Base-by-base conservation (phyloP, 345 rosid species). In the Kernera saxatilis region DNA sequence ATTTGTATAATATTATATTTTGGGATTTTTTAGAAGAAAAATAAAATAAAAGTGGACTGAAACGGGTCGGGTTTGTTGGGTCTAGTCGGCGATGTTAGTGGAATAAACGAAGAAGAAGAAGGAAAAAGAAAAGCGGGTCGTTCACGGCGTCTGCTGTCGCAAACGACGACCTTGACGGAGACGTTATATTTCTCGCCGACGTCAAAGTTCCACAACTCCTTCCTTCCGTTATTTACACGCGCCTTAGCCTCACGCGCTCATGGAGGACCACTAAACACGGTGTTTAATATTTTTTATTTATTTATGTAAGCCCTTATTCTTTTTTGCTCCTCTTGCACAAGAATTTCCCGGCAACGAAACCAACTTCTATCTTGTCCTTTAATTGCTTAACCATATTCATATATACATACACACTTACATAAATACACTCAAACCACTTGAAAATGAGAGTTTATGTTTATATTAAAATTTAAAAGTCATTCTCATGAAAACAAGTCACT, bases 331-430 rank as follows among this genome's bases (percentile, higher is more conserved):
- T 54, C 67, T 59, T 65, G 61, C 75, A 70, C 74, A 39, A 64
- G 74, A 74, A 61, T 48, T 61, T 56, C 53, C 60, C 64, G 74
- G 69, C 76, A 62, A 68, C 45, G 73, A 63, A 76, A 76, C 79
- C 79, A 70, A 76, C 75, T 62, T 62, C 37, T 40, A 19, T 63
- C 59, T 22, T 76, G 79, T 76, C 75, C 71, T 76, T 63, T 74
- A 71, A 76, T 76, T 76, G 52, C 74, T 69, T 69, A 76, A 62
- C 71, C 70, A 69, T 12, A 69, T 62, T 64, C 45, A 63, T 63
- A 11, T 60, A 54, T 45, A 67, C 57, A 57, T 37, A 46, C 54
- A 66, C 58, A 37, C 44, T 19, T 26, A 46, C 58, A 56, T 36
- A 25, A n/a, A 50, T 13, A 44, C 13, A 61, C 44, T 49, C 62